These are phyloP conservation scores for Corchorus capsularis DNA, from an alignment of 345 rosid species.

Conservation along the genomic window DNA sequence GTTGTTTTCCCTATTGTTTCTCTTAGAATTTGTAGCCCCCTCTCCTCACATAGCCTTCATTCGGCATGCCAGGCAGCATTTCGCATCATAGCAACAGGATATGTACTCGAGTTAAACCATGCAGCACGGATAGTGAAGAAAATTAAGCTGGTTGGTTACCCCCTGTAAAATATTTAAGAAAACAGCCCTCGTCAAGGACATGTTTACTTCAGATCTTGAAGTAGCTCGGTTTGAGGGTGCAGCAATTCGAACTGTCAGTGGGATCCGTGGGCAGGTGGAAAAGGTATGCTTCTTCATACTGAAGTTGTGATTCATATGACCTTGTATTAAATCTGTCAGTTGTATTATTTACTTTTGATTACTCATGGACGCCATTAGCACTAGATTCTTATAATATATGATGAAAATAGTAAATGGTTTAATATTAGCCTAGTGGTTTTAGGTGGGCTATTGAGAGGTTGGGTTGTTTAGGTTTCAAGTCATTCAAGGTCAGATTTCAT, in stretches of 20 bases:
- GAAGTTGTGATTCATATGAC: not conserved
- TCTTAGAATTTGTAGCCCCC: not conserved
- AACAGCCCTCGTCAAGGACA: conserved; percentile 81
- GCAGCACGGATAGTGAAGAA: conserved; percentile 75
- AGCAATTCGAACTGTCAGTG: conserved; percentile 82
- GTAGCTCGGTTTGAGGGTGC: conserved; percentile 91
- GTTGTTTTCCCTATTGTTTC: not conserved
- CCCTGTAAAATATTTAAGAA: conserved; percentile 91
- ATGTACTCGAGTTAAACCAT: conserved; percentile 81
- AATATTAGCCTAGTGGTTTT: not conserved
- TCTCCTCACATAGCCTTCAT: conserved; percentile 23
- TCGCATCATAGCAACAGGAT: conserved; percentile 83
- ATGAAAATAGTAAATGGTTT: not conserved
- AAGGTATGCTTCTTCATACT: conserved; percentile 47
- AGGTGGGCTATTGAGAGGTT: conserved; percentile 4
- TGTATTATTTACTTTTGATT: not conserved
- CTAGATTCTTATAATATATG: not conserved
- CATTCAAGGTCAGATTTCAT: not conserved
- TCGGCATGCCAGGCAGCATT: conserved; percentile 63
- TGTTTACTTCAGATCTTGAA: conserved; percentile 97
- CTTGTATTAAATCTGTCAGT: not conserved
- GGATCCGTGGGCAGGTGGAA: conserved; percentile 91
- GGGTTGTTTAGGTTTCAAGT: not conserved
- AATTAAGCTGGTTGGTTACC: conserved; percentile 85
- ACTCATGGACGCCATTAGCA: not conserved